Base-by-base conservation (phyloP, 179 eudicot species). In the Carnegiea gigantea region DNA sequence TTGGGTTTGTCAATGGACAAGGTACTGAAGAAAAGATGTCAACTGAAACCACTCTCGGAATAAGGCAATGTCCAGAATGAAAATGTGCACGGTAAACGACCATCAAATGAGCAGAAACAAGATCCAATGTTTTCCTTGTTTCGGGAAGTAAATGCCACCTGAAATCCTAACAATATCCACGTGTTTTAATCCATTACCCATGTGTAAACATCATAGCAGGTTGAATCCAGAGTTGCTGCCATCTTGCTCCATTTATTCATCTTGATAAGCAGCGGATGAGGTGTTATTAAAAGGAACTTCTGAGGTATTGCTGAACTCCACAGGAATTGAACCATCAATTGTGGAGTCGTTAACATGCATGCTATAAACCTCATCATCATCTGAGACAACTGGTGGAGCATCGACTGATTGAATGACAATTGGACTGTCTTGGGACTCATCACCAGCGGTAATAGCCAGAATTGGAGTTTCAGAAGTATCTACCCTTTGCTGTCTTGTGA, bases 371-470 rank as follows among this genome's bases (percentile, higher is more conserved):
- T 23, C 77, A 36, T 15, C 28, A 4, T 10, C 57, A 7, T 76
- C 76, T 30, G 76, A 54, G 10, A 23, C 46, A 44, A 23, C 46
- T 24, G 11, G 75, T 67, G 75, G 70, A 20, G 70, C 59, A 33
- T 24, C 68, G 18, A 28, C 75, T 28, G 87, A 78, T 78, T 81
- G 84, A 60, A 82, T 76, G 24, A 73, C 77, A 70, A 75, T 38
- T 79, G 84, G 75, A 53, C 84, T 81, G 75, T 85, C 87, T 23
- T 64, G 49, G 12, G 84, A 65, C 57, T 84, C 82, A 53, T 81
- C 87, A 14, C 71, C 53, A 11, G 80, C 82, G 68, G 68, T 78
- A 46, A 84, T 26, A 60, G 79, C 87, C 38, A 78, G 74, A 75
- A 76, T 71, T 26, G 87, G 80, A 36, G 80, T 70, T 70, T 84